A percentile compares a stretch with the other conserved stretches of the same genome.
phyloP scores from a whole-genome alignment of 148 eudicot species.

The Pharnaceum exiguum region DNA sequence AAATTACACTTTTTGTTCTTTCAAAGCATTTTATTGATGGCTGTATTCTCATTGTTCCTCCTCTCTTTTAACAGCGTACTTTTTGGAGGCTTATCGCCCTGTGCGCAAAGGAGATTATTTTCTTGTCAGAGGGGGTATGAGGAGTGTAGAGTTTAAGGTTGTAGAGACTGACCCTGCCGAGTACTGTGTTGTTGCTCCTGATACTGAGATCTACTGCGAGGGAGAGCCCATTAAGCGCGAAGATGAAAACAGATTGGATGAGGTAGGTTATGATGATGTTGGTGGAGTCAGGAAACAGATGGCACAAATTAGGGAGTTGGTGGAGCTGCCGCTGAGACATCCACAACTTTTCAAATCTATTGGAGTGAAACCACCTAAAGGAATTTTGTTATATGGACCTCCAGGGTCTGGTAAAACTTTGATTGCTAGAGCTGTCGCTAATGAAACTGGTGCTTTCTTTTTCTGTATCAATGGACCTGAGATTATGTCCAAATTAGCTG shows the following conservation, averaged over 20 bases:
- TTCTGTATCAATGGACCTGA: conserved; percentile 91
- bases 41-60: not conserved
- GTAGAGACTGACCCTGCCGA: conserved; percentile 84
- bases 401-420: conserved; percentile 93
- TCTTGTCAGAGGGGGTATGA: conserved; percentile 89
- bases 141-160: conserved; percentile 82
- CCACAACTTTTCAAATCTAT: conserved; percentile 88
- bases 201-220: conserved; percentile 85
- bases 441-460: conserved; percentile 93
- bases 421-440: conserved; percentile 89
- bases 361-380: conserved; percentile 92
- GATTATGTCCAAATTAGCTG: conserved; percentile 89
- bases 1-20: not conserved
- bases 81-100: conserved; percentile 80
- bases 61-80: conserved; percentile 54
- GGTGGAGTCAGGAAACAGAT: conserved; percentile 92
- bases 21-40: not conserved
- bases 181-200: conserved; percentile 89
- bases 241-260: conserved; percentile 80
- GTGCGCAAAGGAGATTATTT: conserved; percentile 75
- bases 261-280: conserved; percentile 89
- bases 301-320: conserved; percentile 89
- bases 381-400: conserved; percentile 82
- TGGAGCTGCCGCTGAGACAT: conserved; percentile 77
- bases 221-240: conserved; percentile 82